phyloP scores from a whole-genome alignment of 2,329 filamentous ascomycete genomes.

The Colletotrichum destructivum region DNA sequence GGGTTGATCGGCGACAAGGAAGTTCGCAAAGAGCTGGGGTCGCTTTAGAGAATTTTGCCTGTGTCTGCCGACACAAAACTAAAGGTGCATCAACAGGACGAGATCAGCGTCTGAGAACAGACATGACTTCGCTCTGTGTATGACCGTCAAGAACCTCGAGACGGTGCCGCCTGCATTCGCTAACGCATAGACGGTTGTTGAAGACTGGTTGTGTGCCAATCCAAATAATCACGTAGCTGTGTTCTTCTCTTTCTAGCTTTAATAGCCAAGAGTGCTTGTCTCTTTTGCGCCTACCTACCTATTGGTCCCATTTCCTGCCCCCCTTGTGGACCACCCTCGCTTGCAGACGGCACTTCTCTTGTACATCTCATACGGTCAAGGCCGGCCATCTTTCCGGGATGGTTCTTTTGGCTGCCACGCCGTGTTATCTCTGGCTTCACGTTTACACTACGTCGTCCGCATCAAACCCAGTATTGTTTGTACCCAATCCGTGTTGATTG shows the following conservation, averaged over 20 bases:
- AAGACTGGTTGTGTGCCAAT: slow-evolving; percentile 11
- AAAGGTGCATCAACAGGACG: slow-evolving; percentile 11
- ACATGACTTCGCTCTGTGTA: background rate
- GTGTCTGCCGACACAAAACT: slow-evolving; percentile 18
- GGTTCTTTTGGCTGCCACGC: background rate
- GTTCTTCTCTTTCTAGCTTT: slow-evolving; percentile 2
- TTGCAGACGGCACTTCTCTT: background rate
- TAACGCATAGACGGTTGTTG: background rate
- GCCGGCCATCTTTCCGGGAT: background rate
- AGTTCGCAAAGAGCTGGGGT: background rate
- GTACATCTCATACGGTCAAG: background rate
- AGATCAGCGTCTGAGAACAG: slow-evolving; percentile 25
- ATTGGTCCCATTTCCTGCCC: background rate
- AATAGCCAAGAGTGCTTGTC: background rate
- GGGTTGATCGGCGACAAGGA: slow-evolving; percentile 25
- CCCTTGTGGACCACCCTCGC: background rate
- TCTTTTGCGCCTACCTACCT: background rate
- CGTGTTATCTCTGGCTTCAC: background rate
- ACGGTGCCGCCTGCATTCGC: background rate
- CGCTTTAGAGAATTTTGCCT: background rate
- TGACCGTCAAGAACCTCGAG: background rate
- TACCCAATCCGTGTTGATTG: background rate
- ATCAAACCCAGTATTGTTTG: background rate
- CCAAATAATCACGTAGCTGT: background rate
- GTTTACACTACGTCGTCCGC: background rate